These are phyloP conservation scores for Ogataea nitratoaversa DNA, from an alignment of 805 yeast species.

Conservation along the genomic window DNA sequence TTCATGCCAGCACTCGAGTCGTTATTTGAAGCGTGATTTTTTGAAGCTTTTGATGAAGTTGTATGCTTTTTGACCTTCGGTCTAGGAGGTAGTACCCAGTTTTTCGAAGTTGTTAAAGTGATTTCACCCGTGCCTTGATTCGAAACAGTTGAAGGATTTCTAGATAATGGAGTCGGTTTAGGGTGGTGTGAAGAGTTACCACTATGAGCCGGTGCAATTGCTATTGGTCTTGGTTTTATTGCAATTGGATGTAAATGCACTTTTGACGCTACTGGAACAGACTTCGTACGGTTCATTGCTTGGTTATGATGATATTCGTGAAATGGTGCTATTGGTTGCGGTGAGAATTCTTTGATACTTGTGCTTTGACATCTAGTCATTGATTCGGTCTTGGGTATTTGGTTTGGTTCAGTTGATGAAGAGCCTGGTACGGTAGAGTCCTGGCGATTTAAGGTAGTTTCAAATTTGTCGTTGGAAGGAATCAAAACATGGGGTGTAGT, in stretches of 20 bases:
- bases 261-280: conserved; percentile 8
- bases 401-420: neutral
- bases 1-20: neutral
- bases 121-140: conserved; percentile 27
- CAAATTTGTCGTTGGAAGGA: neutral
- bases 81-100: conserved; percentile 56
- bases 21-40: conserved; percentile 3
- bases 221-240: conserved; percentile 26
- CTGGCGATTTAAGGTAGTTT: neutral
- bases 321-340: neutral
- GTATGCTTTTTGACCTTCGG: conserved; percentile 34
- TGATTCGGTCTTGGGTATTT: neutral
- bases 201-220: conserved; percentile 18
- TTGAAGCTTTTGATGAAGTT: conserved; percentile 5
- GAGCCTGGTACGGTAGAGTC: neutral
- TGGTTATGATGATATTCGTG: neutral
- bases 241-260: conserved; percentile 27
- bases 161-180: conserved; percentile 5
- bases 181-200: conserved; percentile 4
- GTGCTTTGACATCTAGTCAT: conserved; percentile 3
- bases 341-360: neutral
- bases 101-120: conserved; percentile 32
- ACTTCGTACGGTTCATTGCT: conserved; percentile 9
- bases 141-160: conserved; percentile 17
- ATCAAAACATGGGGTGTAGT: neutral